phyloP scores from a whole-genome alignment of 2,329 filamentous ascomycete genomes.

The Arthrobotrys musiformis region DNA sequence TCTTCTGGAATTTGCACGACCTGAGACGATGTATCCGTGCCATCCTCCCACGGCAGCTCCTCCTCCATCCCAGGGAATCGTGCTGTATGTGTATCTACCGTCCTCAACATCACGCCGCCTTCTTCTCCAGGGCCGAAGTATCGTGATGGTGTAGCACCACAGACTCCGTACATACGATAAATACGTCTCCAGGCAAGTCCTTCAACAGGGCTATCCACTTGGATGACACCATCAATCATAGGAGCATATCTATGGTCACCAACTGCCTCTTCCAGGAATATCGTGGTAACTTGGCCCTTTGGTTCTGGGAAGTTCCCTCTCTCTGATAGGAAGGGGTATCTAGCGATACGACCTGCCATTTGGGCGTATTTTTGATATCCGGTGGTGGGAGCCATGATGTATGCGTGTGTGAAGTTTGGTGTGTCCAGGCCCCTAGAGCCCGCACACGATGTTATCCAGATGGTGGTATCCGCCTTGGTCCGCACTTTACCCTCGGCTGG shows the following conservation, averaged over 20 bases:
- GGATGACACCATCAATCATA: constrained; percentile 50
- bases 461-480: constrained; percentile 40
- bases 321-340: constrained; percentile 35
- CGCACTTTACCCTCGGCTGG: neutral
- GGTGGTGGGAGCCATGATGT: constrained; percentile 45
- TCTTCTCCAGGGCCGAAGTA: constrained; percentile 40
- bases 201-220: constrained; percentile 49
- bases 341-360: constrained; percentile 48
- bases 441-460: constrained; percentile 32
- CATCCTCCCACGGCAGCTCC: constrained; percentile 47
- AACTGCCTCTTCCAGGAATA: constrained; percentile 43
- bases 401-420: constrained; percentile 51
- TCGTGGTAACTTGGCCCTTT: constrained; percentile 38
- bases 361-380: constrained; percentile 47
- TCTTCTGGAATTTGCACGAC: neutral
- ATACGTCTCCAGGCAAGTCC: constrained; percentile 51
- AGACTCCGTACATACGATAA: constrained; percentile 51
- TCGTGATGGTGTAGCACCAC: constrained; percentile 35
- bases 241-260: constrained; percentile 23
- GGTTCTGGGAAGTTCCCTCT: constrained; percentile 18
- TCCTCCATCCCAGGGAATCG: constrained; percentile 40
- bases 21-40: constrained; percentile 3
- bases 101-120: constrained; percentile 32
- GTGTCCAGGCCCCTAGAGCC: constrained; percentile 30
- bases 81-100: constrained; percentile 8